phyloP scores from a whole-genome alignment of 2,329 filamentous ascomycete genomes.

The Annulohypoxylon truncatum region DNA sequence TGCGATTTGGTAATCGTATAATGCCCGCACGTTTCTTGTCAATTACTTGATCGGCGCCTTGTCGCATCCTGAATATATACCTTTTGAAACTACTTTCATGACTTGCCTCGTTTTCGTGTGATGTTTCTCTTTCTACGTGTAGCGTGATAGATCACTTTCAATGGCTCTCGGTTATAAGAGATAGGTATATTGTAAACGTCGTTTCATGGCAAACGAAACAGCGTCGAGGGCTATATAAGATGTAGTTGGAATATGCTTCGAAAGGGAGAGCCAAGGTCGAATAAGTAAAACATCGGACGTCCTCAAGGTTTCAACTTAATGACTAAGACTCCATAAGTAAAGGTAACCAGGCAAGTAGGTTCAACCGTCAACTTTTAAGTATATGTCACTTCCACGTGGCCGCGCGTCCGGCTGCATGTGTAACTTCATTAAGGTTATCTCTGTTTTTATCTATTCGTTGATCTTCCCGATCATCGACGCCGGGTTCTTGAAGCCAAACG shows the following conservation, averaged over 20 bases:
- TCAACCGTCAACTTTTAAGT: background rate
- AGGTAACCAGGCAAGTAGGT: background rate
- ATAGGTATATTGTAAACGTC: background rate
- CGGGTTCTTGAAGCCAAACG: background rate
- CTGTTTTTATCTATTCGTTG: slow-evolving; percentile 6
- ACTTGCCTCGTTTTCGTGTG: background rate
- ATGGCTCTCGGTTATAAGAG: background rate
- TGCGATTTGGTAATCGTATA: slow-evolving; percentile 8
- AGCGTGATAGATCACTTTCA: background rate
- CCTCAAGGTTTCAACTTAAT: slow-evolving; percentile 1
- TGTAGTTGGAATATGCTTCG: background rate
- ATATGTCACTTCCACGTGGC: slow-evolving; percentile 15
- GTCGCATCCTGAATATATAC: slow-evolving; percentile 29
- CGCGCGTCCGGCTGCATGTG: slow-evolving; percentile 3
- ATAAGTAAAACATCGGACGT: background rate
- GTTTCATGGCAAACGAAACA: background rate
- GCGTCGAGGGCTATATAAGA: background rate
- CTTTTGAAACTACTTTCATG: background rate
- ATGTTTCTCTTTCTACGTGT: background rate
- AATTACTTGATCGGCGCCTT: slow-evolving; percentile 13
- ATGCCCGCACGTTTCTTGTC: slow-evolving; percentile 11
- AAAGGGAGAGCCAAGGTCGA: background rate
- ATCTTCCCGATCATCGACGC: background rate
- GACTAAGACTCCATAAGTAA: background rate
- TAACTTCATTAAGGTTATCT: slow-evolving; percentile 26